Evolutionary conservation across 2,329 filamentous ascomycete genomes (phyloP), one percentile per base, ranked within the genome.

Genomic region (Verticillium longisporum): DNA sequence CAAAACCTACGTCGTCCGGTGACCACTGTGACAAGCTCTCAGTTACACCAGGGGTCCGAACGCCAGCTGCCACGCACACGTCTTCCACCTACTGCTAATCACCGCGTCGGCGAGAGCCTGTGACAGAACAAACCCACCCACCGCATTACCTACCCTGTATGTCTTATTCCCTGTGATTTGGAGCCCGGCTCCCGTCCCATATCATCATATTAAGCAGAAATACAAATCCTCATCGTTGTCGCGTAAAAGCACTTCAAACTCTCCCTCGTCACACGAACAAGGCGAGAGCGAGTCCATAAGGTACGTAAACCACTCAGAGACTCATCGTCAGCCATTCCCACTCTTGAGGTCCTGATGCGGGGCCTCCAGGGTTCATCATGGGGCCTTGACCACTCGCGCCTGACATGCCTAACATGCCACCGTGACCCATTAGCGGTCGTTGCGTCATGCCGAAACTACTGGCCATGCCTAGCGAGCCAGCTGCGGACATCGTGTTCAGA

Each of bases 301-400:
- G 32, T 37, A 38, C 56, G 41, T 32, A 34, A 18, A 45, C n/a
- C 26, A 59, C 36, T 77, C 77, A 96, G 67, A 99, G 83, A 84
- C 94, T 97, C 95, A 99, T 99, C 0, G 95, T 99, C 68, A 99
- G 80, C 95, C 95, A 99, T 76, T 99, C 95, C 95, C 95, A 99
- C 77, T 99, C 95, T 73, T 97, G 94, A 41, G 90, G 87, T 6
- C 89, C 90, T 61, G 86, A 85, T 37, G 85, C 54, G 9, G 64
- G 61, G 62, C 84, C 80, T 32, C 82, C 78, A 60, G 82, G 77
- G 65, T 76, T 78, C 73, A 81, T 76, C 68, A 77, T 74, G 36
- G 75, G 74, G 50, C 74, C 77, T 55, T 83, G 76, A 55, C 78
- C 77, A 58, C 78, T 76, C 7, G 61, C 32, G 58, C 81, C 77